These are phyloP conservation scores for Trichophyton benhamiae DNA, from an alignment of 2,329 filamentous ascomycete species.

Conservation along the genomic window DNA sequence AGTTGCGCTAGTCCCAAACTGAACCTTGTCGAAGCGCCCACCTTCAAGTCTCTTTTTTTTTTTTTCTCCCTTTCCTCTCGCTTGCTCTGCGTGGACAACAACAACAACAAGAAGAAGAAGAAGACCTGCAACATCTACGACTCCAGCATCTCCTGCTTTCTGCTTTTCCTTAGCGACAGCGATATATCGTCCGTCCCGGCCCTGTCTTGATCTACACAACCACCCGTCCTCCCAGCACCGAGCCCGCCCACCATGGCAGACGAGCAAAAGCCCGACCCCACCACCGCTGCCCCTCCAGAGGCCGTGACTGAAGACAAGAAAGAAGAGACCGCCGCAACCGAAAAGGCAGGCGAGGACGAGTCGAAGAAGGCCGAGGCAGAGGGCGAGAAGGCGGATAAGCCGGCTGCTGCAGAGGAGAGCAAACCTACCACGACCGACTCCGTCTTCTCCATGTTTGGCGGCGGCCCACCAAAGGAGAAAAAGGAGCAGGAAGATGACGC, in stretches of 20 bases:
- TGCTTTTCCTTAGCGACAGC: background rate
- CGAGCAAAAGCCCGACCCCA: conserved; percentile 33
- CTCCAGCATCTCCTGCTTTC: background rate
- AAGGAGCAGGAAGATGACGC: conserved; percentile 59
- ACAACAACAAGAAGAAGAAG: no score
- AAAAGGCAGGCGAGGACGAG: conserved; percentile 20
- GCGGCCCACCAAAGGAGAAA: conserved; percentile 92
- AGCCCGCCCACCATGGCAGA: conserved; percentile 28
- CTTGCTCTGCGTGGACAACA: no score
- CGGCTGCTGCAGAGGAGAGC: conserved; percentile 5
- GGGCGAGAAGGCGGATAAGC: conserved; percentile 1
- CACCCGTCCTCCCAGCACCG: background rate
- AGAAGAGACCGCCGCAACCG: conserved; percentile 21
- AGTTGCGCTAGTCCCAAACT: background rate
- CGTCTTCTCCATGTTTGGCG: conserved; percentile 98
- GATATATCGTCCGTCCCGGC: background rate
- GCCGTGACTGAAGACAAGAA: conserved; percentile 20
- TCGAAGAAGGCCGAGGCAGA: conserved; percentile 21
- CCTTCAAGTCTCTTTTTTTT: conserved; percentile 1
- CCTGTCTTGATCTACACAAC: background rate
- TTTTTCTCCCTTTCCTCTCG: background rate
- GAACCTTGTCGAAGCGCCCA: background rate
- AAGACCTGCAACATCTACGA: background rate
- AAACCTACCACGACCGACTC: conserved; percentile 35
- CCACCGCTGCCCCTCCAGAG: conserved; percentile 26